These are phyloP conservation scores for Wallacemonas collosoma DNA, from an alignment of 208 protist species.

Conservation along the genomic window DNA sequence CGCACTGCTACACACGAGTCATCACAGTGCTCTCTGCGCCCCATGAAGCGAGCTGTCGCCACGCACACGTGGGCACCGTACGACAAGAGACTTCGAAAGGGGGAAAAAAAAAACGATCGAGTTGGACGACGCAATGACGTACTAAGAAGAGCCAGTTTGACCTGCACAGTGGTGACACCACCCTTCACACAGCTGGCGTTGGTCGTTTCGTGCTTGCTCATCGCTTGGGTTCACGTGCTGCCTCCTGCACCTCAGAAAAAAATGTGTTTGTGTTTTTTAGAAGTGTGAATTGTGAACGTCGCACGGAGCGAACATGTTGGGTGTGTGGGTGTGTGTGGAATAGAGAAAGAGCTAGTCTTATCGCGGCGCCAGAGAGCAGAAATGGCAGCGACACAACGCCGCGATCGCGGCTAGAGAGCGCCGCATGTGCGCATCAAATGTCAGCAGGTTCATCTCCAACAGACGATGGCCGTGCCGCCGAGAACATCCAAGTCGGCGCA, in stretches of 20 bases:
- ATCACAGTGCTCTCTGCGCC: too few species aligned
- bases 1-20: too few species aligned
- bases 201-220: not conserved
- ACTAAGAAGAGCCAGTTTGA: too few species aligned
- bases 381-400: not conserved
- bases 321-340: not conserved
- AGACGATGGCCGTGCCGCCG: conserved; percentile 18
- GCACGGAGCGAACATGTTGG: not conserved
- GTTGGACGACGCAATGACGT: too few species aligned
- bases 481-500: conserved; percentile 71
- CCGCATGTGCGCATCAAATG: not conserved
- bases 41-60: too few species aligned
- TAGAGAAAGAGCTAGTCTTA: not conserved
- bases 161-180: too few species aligned
- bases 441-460: not conserved
- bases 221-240: not conserved
- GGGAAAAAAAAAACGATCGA: too few species aligned
- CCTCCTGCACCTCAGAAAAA: too few species aligned
- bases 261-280: not conserved
- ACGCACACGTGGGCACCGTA: too few species aligned
- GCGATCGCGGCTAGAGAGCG: not conserved
- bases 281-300: not conserved
- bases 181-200: not conserved
- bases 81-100: too few species aligned
- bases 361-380: not conserved